Evolutionary conservation across 352 stramenopile genomes (phyloP), one percentile per base, ranked within the genome.

Genomic region (Albugo candida): DNA sequence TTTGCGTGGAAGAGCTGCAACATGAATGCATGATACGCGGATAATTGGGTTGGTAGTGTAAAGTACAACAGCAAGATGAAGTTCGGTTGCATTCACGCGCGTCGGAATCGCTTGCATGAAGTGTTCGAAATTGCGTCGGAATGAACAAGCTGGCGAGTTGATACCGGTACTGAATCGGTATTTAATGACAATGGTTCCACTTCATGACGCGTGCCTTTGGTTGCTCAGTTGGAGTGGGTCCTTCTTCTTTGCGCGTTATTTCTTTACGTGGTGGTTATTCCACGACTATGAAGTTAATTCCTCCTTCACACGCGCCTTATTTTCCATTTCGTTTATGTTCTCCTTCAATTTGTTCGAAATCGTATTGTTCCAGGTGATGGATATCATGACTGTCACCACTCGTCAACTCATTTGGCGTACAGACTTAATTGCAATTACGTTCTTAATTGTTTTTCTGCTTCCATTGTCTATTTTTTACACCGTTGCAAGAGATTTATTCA

Each of bases 211-310:
- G 37, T 40, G 37, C 24, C 12, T 69, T n/a, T 49, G 61, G 12
- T 20, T 60, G 10, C 49, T 47, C 36, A 79, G 67, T 45, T 83
- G 67, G 67, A 45, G 70, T 27, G 39, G 60, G 5, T 63, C 73
- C 46, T 83, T 86, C 60, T 18, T 69, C 6, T 83, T 84, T 45
- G 69, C 76, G 37, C 72, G 73, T 24, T 63, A 70, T 47, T 89
- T 89, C 63, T 86, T 89, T 63, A 67, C 73, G 17, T 73, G 63
- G 65, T 86, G 76, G 73, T 65, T 89, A 41, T 86, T 89, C 56
- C 71, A 70, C 13, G 76, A 89, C 58, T 89, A 89, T 48, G 71
- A 79, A 21, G 67, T 89, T 47, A 77, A 74, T 44, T 65, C 57
- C 27, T 48, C 45, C 31, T 56, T 52, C 46, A 71, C 71, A 38